Evolutionary conservation across 2,329 filamentous ascomycete genomes (phyloP).

Genomic region (Cordyceps sp.): DNA sequence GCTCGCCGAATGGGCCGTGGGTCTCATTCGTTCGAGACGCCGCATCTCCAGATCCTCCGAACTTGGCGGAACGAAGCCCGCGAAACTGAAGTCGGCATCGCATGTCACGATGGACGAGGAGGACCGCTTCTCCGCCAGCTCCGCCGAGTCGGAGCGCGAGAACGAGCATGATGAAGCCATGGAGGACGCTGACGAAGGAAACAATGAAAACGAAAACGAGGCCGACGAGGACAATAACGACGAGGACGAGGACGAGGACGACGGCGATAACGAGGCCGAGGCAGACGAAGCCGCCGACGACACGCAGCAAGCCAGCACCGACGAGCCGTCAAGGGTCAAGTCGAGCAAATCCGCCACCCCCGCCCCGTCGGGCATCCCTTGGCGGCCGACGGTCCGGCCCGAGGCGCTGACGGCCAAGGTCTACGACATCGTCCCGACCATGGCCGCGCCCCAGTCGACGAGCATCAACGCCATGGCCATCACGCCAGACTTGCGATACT

Average conservation of each 20-base stretch:
- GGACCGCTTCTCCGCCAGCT: constrained; percentile 15
- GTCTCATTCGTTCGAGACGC: too few species aligned
- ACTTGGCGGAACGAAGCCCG: too few species aligned
- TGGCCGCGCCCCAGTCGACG: constrained; percentile 88
- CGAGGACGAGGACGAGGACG: constrained; percentile 15
- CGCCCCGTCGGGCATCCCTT: constrained; percentile 6
- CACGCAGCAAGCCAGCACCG: constrained; percentile 8
- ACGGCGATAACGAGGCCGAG: constrained; percentile 21
- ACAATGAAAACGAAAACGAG: constrained; percentile 21
- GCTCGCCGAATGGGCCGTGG: too few species aligned
- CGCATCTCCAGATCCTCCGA: too few species aligned
- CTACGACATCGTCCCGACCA: constrained; percentile 94
- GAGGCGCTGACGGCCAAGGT: constrained; percentile 65
- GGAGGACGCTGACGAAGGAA: constrained; percentile 29
- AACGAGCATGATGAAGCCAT: constrained; percentile 40
- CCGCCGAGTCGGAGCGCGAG: constrained; percentile 16
- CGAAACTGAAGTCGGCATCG: too few species aligned
- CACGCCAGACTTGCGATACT: constrained; percentile 87
- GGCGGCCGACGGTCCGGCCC: constrained; percentile 48
- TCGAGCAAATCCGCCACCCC: constrained; percentile 13
- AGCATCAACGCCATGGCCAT: constrained; percentile 87
- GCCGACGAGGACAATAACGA: constrained; percentile 19
- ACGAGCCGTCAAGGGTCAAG: constrained; percentile 5
- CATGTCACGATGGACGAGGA: constrained; percentile 13
- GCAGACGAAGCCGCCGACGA: constrained; percentile 19